Percentiles rank a stretch among this genome's conserved stretches.
phyloP scores from a whole-genome alignment of 2,329 filamentous ascomycete genomes.

The Diaporthe vaccinii region DNA sequence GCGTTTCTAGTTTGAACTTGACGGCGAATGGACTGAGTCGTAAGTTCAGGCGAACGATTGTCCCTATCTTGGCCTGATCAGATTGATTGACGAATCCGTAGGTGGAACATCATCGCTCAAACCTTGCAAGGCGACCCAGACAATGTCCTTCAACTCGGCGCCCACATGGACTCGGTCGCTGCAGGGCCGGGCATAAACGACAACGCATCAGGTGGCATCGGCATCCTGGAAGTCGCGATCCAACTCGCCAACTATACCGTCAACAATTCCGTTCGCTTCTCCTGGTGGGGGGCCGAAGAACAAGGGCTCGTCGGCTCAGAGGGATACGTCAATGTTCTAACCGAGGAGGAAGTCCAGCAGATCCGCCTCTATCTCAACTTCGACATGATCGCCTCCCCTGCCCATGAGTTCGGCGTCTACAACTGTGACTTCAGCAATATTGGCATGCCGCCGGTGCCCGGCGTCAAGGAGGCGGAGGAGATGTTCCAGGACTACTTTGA shows the following conservation, averaged over 20 bases:
- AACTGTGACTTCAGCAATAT: conserved; percentile 49
- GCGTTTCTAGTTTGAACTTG: not conserved
- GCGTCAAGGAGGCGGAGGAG: not conserved
- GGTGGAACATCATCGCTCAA: conserved; percentile 71
- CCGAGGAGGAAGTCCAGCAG: conserved; percentile 47
- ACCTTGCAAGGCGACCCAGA: conserved; percentile 69
- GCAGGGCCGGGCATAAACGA: conserved; percentile 77
- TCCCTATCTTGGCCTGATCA: too few relatives aligned
- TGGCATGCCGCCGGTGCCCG: not conserved
- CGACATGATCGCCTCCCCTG: conserved; percentile 55
- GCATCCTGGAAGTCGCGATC: conserved; percentile 43
- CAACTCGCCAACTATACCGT: conserved; percentile 50
- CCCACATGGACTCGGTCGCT: conserved; percentile 72
- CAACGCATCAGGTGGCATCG: conserved; percentile 64
- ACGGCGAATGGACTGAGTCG: not conserved
- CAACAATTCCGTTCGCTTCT: conserved; percentile 56
- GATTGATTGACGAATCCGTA: conserved; percentile 38
- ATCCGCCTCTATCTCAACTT: conserved; percentile 57
- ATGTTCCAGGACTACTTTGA: not conserved
- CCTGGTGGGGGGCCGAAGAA: conserved; percentile 62
- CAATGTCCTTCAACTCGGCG: conserved; percentile 71
- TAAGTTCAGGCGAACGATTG: not conserved
- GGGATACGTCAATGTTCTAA: conserved; percentile 54
- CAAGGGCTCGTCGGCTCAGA: conserved; percentile 53
- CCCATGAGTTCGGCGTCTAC: conserved; percentile 40